Conservation (phyloP, 495 filamentous ascomycete species). For the Podospora tetraspora region DNA sequence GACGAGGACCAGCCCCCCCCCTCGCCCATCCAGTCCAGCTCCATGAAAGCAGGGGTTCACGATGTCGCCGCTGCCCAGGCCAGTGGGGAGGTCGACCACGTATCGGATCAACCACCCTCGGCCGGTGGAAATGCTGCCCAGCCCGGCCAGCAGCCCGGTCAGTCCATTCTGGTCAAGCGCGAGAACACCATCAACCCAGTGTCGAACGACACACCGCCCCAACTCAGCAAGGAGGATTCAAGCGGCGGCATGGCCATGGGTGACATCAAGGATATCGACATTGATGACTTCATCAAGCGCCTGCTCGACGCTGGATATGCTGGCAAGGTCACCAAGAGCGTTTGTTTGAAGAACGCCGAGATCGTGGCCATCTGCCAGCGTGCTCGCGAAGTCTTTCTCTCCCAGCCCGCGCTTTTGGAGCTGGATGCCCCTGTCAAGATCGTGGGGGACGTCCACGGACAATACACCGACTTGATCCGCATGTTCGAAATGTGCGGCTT, state of each 20-base stretch:
- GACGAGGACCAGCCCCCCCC: constrained; percentile 71
- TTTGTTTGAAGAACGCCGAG: constrained; percentile 95
- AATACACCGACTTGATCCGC: constrained; percentile 94
- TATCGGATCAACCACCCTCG: constrained; percentile 85
- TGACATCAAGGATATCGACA: constrained; percentile 81
- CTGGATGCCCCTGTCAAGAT: constrained; percentile 97
- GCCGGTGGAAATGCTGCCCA: constrained; percentile 48
- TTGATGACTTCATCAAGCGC: constrained; percentile 95
- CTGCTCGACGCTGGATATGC: constrained; percentile 93
- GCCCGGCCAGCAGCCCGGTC: constrained; percentile 52
- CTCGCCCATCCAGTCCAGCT: constrained; percentile 77
- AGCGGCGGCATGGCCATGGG: constrained; percentile 53
- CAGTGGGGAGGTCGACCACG: constrained; percentile 86
- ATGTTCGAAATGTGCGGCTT: constrained; percentile 99
- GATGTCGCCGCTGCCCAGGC: constrained; percentile 76
- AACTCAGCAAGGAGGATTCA: constrained; percentile 36
- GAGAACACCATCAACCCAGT: constrained; percentile 54
- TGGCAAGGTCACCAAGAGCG: constrained; percentile 93
- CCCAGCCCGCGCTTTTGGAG: constrained; percentile 87
- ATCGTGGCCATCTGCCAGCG: constrained; percentile 88
- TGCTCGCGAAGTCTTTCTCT: constrained; percentile 81
- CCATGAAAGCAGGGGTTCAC: constrained; percentile 62
- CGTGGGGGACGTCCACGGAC: constrained; percentile 95
- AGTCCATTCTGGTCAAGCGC: constrained; percentile 80
- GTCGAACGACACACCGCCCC: constrained; percentile 33